phyloP scores from a whole-genome alignment of 2,329 filamentous ascomycete species.

The Blastomyces percursus region DNA sequence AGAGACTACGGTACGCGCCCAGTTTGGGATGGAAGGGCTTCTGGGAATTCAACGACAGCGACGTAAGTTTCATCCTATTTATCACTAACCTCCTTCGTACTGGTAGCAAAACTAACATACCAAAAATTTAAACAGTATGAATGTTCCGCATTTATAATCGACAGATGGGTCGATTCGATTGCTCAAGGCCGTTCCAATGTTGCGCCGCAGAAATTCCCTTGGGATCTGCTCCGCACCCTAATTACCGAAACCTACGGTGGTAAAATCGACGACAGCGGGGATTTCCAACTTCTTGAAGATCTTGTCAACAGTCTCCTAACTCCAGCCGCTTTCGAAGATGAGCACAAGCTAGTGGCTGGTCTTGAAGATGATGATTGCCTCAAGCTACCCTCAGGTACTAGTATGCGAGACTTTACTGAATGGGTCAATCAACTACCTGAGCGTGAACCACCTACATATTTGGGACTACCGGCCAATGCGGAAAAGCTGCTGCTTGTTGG shows the following conservation, averaged over 20 bases:
- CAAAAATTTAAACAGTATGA: constrained; percentile 57
- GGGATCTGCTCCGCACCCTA: constrained; percentile 87
- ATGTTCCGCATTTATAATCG: constrained; percentile 91
- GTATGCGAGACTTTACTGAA: constrained; percentile 70
- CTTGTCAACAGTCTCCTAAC: constrained; percentile 73
- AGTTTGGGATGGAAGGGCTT: constrained; percentile 95
- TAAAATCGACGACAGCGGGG: constrained; percentile 85
- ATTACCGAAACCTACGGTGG: constrained; percentile 93
- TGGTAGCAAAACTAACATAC: constrained; percentile 12
- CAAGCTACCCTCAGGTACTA: constrained; percentile 67
- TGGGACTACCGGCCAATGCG: constrained; percentile 87
- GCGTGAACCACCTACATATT: constrained; percentile 88
- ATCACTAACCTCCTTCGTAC: background rate
- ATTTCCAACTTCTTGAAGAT: constrained; percentile 61
- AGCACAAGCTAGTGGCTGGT: constrained; percentile 74
- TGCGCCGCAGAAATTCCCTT: constrained; percentile 85
- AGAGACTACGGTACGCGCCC: constrained; percentile 86
- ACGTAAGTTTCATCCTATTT: constrained; percentile 53
- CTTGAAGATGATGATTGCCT: constrained; percentile 51
- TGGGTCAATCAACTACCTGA: constrained; percentile 93
- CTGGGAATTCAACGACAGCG: constrained; percentile 99
- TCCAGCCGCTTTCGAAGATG: constrained; percentile 79
- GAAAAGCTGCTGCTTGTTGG: constrained; percentile 90
- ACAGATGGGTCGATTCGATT: constrained; percentile 79
- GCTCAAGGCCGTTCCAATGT: constrained; percentile 84